Evolutionary conservation across 352 stramenopile species (phyloP).

Genomic region (Phytophthora multivora): DNA sequence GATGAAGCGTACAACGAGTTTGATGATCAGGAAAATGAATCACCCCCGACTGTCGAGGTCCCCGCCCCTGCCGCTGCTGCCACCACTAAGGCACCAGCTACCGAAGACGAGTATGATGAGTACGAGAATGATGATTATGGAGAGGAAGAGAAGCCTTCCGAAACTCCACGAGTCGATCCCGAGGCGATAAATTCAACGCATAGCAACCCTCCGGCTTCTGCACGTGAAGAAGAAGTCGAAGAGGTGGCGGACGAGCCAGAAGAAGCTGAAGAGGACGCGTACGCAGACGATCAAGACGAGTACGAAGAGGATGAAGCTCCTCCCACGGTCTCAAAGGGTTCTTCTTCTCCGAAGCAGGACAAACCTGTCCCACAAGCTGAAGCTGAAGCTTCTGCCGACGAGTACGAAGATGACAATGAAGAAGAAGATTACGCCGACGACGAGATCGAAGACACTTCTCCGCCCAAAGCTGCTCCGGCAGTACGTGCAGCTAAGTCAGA

Average conservation of each 20-base stretch:
- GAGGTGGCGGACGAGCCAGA: slow-evolving; percentile 18
- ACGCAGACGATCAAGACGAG: slow-evolving; percentile 46
- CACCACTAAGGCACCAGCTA: slow-evolving; percentile 4
- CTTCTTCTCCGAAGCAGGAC: not conserved
- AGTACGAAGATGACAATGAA: slow-evolving; percentile 34
- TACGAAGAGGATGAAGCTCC: slow-evolving; percentile 46
- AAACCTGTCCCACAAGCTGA: not conserved
- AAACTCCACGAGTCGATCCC: slow-evolving; percentile 3
- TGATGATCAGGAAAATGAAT: slow-evolving; percentile 36
- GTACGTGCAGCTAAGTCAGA: slow-evolving; percentile 12
- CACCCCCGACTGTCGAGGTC: not conserved
- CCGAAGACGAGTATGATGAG: slow-evolving; percentile 55
- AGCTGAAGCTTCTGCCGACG: slow-evolving; percentile 13
- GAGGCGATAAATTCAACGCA: not conserved
- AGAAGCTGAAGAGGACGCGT: slow-evolving; percentile 19
- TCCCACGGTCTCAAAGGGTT: not conserved
- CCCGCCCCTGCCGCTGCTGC: not conserved
- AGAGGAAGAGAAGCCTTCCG: slow-evolving; percentile 9
- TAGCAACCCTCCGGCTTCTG: slow-evolving; percentile 10
- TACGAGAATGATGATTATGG: slow-evolving; percentile 51
- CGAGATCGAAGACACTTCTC: slow-evolving; percentile 25
- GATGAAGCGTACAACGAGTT: slow-evolving; percentile 59
- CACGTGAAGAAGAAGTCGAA: slow-evolving; percentile 27
- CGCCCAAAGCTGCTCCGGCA: slow-evolving; percentile 7
- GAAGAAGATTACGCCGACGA: slow-evolving; percentile 35